Evolutionary conservation across 176 grass and related monocot genomes (phyloP), one percentile per base, ranked within the genome.

Genomic region (Hyparrhenia diplandra): DNA sequence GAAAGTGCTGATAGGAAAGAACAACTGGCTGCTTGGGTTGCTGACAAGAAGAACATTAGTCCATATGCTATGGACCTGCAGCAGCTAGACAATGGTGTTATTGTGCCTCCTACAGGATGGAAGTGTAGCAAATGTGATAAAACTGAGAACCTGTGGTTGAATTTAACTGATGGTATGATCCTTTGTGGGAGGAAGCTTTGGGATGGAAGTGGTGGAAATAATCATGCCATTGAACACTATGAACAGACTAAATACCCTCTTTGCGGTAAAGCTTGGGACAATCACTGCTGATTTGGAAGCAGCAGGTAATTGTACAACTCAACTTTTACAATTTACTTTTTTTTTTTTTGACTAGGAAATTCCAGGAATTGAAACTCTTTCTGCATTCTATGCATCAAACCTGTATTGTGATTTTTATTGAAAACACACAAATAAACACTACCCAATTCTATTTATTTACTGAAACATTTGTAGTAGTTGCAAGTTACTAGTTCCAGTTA

Each of bases 111-210:
- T 84, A 87, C 87, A 49, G 93, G 96, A 67, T 99, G 96, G 96
- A 95, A 93, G 80, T 99, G 96, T 81, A 74, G 88, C 88, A 99
- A 95, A 80, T 99, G 92, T 20, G 90, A 99, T 73, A 99, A 99
- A 85, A 93, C 84, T 36, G 96, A 95, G 69, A 99, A 99, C 86
- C 92, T 99, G 28, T 99, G 96, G 96, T 78, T 99, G 85, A 99
- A 99, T 82, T 84, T 99, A 85, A 95, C 93, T 41, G 96, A 99
- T 91, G 96, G 96, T 65, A 93, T 61, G 79, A 91, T 95, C 76
- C 77, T 99, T 43, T 99, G 92, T 54, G 96, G 96, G 76, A 89
- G 96, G 73, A 80, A 34, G 82, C 76, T 90, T 84, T 99, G 92
- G 92, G 96, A 99, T 77, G 96, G 96, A 52, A 95, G 82, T 64